Base-by-base conservation (phyloP, 257 asterid species). In the Gentiana dahurica region DNA sequence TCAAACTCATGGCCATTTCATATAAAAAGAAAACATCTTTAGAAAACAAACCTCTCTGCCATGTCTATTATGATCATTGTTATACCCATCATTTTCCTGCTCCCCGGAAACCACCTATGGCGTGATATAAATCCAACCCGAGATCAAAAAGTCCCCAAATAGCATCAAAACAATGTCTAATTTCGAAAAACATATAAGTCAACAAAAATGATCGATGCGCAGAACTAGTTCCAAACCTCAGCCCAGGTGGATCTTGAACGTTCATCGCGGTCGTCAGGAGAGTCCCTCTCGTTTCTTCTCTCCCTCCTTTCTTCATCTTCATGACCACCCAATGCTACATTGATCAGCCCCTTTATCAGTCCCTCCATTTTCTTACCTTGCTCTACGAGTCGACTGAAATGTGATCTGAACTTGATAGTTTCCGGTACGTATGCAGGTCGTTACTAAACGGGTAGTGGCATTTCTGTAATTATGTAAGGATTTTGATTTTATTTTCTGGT, bases 231-330 rank as follows among this genome's bases (percentile, higher is more conserved):
- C 0, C 34, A 8, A 7, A 89, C 97, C 86, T 89, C 66, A 41
- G 97, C 85, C 97, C 95, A 84, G 53, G 71, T 69, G 64, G 97
- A 86, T 77, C 94, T 83, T 62, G 94, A 73, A 13, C 65, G 85
- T 59, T 86, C 82, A 49, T 83, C 89, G 51, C 68, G 62, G 52
- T 64, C 13, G 49, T 64, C 13, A 12, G 9, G 58, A 53, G 67
- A 36, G 13, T 36, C 51, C 6, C 46, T 7, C 8, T 47, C 47
- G 13, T 65, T 53, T 4, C 46, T 43, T 38, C 61, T 41, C 9
- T 41, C 46, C 46, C 46, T 53, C 8, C 49, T n/a, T 2, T 36
- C 68, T 6, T 38, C 65, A 15, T 61, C 71, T 51, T 70, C 71
- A 6, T 65, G 53, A 46, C 57, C 77, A 57, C 79, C 95, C 48